Evolutionary conservation across 768 basidiomycete species (phyloP).

Genomic region (Suillus subalutaceus): DNA sequence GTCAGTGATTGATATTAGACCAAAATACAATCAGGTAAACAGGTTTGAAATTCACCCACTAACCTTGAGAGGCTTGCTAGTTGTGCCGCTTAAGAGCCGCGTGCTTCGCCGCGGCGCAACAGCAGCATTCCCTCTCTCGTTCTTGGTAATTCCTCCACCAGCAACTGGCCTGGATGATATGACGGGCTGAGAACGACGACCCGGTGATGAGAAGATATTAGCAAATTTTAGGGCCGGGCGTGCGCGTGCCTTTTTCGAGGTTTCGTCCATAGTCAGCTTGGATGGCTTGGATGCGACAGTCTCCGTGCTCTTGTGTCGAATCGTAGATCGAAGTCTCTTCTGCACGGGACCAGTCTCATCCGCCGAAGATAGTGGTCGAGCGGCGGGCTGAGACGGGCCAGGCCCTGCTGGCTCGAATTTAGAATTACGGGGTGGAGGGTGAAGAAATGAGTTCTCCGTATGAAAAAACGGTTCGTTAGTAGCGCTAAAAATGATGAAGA

Average conservation of each 20-base stretch:
- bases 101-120: conserved; percentile 71
- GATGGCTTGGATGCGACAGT: conserved; percentile 56
- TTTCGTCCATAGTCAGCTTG: conserved; percentile 68
- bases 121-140: conserved; percentile 45
- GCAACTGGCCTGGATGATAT: conserved; percentile 61
- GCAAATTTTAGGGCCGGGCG: conserved; percentile 85
- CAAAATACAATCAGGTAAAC: conserved; percentile 6
- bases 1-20: conserved; percentile 35
- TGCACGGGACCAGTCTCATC: conserved; percentile 80
- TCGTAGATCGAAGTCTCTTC: conserved; percentile 73
- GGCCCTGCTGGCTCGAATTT: conserved; percentile 44
- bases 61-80: conserved; percentile 64
- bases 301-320: conserved; percentile 53
- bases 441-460: conserved; percentile 60
- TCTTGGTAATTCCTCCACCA: conserved; percentile 47
- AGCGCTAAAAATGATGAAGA: conserved; percentile 40
- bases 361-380: conserved; percentile 77
- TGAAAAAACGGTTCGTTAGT: conserved; percentile 59
- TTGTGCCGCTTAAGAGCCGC: conserved; percentile 63
- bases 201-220: conserved; percentile 87
- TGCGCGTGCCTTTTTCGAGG: conserved; percentile 89
- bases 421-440: conserved; percentile 44
- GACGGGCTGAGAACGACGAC: conserved; percentile 77
- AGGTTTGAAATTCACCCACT: conserved; percentile 15
- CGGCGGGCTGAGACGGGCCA: conserved; percentile 49